Percentiles rank a stretch among this genome's conserved stretches.
Conservation (phyloP, 192 early-diverging fungal species). For the Backusella circina region DNA sequence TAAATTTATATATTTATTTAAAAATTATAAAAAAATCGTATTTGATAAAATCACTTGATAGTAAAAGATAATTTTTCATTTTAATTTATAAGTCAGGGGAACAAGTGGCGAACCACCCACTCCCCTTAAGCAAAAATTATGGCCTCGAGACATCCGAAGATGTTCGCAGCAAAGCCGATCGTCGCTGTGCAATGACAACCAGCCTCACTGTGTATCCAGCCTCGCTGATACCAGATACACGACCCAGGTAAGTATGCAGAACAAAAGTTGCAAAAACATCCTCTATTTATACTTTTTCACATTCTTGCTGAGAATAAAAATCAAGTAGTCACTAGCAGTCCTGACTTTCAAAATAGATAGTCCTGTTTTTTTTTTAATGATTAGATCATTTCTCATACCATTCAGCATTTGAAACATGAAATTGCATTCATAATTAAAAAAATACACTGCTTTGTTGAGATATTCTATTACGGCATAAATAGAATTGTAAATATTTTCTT, state of each 20-base stretch:
- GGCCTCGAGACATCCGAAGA: slow-evolving; percentile 29
- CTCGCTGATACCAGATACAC: slow-evolving; percentile 20
- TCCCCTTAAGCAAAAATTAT: slow-evolving; percentile 25
- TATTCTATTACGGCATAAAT: background rate
- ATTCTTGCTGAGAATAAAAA: background rate
- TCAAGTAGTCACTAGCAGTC: background rate
- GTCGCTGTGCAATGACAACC: slow-evolving; percentile 29
- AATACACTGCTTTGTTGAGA: background rate
- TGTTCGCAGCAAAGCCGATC: slow-evolving; percentile 25
- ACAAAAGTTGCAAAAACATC: background rate
- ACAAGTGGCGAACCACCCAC: slow-evolving; percentile 15
- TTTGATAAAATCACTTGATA: background rate
- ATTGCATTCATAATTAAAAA: background rate
- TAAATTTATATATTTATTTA: too few species aligned
- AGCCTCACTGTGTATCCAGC: slow-evolving; percentile 10
- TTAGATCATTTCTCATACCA: background rate
- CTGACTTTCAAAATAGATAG: background rate
- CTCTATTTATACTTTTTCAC: slow-evolving; percentile 19
- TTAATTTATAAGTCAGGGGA: slow-evolving; percentile 10
- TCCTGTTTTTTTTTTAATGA: background rate
- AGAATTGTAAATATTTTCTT: background rate
- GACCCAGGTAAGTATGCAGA: slow-evolving; percentile 31
- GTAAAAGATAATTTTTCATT: slow-evolving; percentile 1
- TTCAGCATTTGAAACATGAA: background rate
- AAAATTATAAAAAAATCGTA: too few species aligned